phyloP scores from a whole-genome alignment of 306 rosid genomes.

The Vachellia collinsii region DNA sequence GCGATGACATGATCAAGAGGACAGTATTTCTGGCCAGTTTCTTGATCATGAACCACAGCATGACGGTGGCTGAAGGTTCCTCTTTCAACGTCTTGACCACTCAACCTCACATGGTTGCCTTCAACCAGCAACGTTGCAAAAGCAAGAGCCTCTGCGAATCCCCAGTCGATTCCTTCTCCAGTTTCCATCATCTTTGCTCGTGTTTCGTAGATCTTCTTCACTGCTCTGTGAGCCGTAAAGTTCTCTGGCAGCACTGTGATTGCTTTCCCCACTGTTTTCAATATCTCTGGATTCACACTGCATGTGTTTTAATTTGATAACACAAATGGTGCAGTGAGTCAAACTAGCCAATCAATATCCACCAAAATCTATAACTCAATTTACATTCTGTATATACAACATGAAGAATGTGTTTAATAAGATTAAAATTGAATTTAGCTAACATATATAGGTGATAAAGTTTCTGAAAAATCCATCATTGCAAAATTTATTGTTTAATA shows the following conservation, averaged over 20 bases:
- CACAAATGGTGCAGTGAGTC: neutral
- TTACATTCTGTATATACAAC: too few relatives aligned
- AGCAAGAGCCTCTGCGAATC: conserved; percentile 93
- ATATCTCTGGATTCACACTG: conserved; percentile 87
- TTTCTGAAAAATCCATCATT: too few relatives aligned
- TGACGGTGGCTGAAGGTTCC: conserved; percentile 98
- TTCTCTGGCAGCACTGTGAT: conserved; percentile 73
- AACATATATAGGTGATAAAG: too few relatives aligned
- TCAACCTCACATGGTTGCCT: conserved; percentile 87
- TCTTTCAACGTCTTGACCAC: conserved; percentile 97
- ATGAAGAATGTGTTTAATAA: neutral
- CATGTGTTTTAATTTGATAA: neutral
- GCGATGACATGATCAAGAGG: conserved; percentile 75
- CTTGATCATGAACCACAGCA: conserved; percentile 88
- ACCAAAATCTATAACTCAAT: too few relatives aligned
- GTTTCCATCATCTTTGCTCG: conserved; percentile 85
- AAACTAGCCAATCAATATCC: conserved; percentile 42
- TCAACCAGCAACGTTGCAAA: conserved; percentile 85
- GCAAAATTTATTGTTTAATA: too few relatives aligned
- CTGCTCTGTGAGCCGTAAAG: conserved; percentile 83
- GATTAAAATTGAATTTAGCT: too few relatives aligned
- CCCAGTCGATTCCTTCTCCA: conserved; percentile 95
- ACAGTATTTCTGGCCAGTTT: conserved; percentile 70
- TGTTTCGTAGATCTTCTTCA: conserved; percentile 82
- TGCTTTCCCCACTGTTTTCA: conserved; percentile 86